Conservation (phyloP, 225 moss, liverwort and hornwort species). For the Straminergon stramineum region DNA sequence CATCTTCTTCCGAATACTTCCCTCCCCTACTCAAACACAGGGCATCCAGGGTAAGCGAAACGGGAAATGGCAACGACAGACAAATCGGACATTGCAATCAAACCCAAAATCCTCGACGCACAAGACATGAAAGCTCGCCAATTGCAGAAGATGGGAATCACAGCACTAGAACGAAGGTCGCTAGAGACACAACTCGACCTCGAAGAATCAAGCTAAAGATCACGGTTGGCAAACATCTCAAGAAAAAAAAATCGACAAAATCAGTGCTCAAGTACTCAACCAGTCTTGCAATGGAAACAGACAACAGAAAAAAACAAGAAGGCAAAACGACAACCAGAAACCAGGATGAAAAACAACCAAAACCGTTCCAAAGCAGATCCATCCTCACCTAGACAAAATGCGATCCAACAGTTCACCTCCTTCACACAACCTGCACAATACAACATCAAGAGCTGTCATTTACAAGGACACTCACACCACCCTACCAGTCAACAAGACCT, state of each 20-base stretch:
- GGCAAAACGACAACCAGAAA: background rate
- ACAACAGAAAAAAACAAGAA: background rate
- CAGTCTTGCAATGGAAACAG: background rate
- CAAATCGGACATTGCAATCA: background rate
- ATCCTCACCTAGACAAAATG: constrained; percentile 63
- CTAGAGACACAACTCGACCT: background rate
- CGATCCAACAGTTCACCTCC: constrained; percentile 93
- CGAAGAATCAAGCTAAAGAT: background rate
- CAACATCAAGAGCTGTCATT: background rate
- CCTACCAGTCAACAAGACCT: background rate
- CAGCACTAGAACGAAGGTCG: background rate
- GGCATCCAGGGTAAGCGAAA: background rate
- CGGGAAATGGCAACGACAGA: background rate
- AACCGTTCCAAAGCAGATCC: background rate
- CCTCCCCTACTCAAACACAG: constrained; percentile 58
- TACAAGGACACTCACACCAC: background rate
- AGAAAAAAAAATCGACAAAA: background rate
- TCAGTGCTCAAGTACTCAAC: background rate
- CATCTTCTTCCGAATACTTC: constrained; percentile 84
- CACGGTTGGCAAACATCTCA: background rate
- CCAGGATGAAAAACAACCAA: background rate
- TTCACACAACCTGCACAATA: constrained; percentile 67
- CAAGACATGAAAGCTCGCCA: background rate
- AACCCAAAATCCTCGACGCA: background rate
- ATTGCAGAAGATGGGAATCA: background rate